These are phyloP conservation scores for Arachis hypogaea DNA, from an alignment of 306 rosid species.

Conservation along the genomic window DNA sequence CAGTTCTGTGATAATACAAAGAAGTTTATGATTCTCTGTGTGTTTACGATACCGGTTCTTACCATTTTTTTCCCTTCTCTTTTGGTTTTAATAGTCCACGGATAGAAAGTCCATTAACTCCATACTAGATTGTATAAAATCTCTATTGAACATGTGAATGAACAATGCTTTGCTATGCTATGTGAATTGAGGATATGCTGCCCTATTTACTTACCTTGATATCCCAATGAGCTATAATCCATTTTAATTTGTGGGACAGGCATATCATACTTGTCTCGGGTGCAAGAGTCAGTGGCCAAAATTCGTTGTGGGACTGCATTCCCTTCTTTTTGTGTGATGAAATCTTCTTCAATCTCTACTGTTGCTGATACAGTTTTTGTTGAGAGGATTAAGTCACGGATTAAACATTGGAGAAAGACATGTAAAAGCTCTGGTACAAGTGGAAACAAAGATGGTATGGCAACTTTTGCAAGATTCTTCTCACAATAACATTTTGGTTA, in stretches of 20 bases:
- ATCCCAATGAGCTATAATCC: background rate
- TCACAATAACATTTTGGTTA: background rate
- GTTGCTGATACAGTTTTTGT: conserved; percentile 72
- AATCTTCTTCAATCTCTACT: conserved; percentile 51
- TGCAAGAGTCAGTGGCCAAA: conserved; percentile 71
- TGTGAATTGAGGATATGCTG: conserved; percentile 20
- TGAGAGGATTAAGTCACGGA: conserved; percentile 69
- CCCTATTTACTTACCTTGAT: conserved; percentile 28
- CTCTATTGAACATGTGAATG: conserved; percentile 1
- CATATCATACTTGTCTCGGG: conserved; percentile 84
- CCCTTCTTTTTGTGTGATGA: conserved; percentile 34
- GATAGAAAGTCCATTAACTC: background rate
- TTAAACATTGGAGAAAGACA: conserved; percentile 63
- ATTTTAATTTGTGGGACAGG: conserved; percentile 55
- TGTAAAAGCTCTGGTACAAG: conserved; percentile 46
- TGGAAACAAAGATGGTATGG: conserved; percentile 60
- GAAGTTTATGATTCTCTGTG: too few relatives aligned
- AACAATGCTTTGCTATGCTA: conserved; percentile 6
- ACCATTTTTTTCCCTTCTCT: background rate
- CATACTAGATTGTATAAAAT: background rate
- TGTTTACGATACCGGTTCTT: too few relatives aligned
- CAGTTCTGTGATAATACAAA: too few relatives aligned
- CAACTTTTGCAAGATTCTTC: conserved; percentile 21
- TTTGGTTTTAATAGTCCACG: background rate
- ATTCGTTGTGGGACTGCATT: conserved; percentile 50